Evolutionary conservation across 202 grass and related monocot genomes (phyloP).

Genomic region (Setaria italica): DNA sequence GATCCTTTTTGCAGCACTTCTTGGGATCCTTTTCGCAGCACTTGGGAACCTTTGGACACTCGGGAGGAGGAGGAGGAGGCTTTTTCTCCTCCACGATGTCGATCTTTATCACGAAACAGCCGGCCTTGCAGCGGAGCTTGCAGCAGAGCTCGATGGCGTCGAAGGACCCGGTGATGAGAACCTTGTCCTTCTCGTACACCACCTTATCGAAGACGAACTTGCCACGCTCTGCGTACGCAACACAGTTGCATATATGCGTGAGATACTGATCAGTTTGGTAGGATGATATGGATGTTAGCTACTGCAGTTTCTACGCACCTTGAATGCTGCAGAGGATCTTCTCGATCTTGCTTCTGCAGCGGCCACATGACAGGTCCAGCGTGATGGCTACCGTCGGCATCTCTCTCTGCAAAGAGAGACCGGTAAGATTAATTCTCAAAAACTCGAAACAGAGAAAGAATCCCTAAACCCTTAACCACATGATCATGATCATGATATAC

Average conservation of each 20-base stretch:
- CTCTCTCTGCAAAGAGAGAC: background rate
- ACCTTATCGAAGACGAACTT: slow-evolving; percentile 50
- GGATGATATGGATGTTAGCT: too few species aligned
- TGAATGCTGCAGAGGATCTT: slow-evolving; percentile 47
- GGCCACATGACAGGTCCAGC: background rate
- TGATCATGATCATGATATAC: too few species aligned
- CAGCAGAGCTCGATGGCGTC: slow-evolving; percentile 36
- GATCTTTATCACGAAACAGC: slow-evolving; percentile 30
- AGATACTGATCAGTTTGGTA: too few species aligned
- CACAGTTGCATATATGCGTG: too few species aligned
- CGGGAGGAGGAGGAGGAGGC: too few species aligned
- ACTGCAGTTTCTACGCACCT: background rate
- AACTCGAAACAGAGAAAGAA: background rate
- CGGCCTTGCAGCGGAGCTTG: slow-evolving; percentile 54
- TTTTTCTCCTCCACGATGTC: slow-evolving; percentile 16
- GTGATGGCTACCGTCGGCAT: background rate
- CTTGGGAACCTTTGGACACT: too few species aligned
- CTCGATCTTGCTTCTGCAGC: slow-evolving; percentile 1
- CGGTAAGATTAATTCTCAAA: background rate
- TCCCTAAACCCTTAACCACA: too few species aligned
- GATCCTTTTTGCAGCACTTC: too few species aligned
- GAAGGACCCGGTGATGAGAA: slow-evolving; percentile 47
- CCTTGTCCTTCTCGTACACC: slow-evolving; percentile 45
- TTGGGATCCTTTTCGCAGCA: too few species aligned
- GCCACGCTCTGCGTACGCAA: slow-evolving; percentile 21